These are phyloP conservation scores for Galerina sulciceps DNA, from an alignment of 768 basidiomycete species.

Conservation along the genomic window DNA sequence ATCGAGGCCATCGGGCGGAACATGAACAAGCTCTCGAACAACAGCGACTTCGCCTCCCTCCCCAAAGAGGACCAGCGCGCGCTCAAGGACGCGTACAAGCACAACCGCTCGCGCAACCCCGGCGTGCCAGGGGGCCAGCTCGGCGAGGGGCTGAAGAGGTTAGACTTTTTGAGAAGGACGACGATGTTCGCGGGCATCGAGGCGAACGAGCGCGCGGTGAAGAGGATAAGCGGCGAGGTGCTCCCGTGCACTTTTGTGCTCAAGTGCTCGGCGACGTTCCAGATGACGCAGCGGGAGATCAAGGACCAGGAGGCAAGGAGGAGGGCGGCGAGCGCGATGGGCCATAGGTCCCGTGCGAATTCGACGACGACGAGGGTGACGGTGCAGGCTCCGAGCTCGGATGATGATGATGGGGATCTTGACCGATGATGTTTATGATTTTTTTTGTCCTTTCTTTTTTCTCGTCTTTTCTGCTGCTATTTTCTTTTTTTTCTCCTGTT, in stretches of 20 bases:
- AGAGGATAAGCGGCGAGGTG: constrained; percentile 46
- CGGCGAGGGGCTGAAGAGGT: constrained; percentile 61
- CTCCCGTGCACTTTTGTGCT: constrained; percentile 67
- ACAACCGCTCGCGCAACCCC: constrained; percentile 66
- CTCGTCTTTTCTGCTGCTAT: background rate
- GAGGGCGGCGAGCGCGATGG: constrained; percentile 21
- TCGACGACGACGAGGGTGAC: constrained; percentile 21
- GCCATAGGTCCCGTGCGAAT: constrained; percentile 24
- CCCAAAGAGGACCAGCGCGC: constrained; percentile 37
- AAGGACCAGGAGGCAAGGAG: constrained; percentile 48
- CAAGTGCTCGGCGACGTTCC: constrained; percentile 50
- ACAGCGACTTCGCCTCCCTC: constrained; percentile 55
- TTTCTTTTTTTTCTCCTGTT: background rate
- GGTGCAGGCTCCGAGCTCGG: constrained; percentile 18
- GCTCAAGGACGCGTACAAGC: constrained; percentile 57
- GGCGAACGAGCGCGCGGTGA: constrained; percentile 46
- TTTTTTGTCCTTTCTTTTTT: background rate
- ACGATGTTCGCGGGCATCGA: constrained; percentile 70
- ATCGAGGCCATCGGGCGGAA: constrained; percentile 51
- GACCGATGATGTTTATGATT: constrained; percentile 2
- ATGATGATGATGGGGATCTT: constrained; percentile 17
- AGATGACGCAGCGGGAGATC: constrained; percentile 53
- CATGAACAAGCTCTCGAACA: constrained; percentile 53
- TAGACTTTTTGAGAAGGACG: constrained; percentile 67
- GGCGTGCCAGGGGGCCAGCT: constrained; percentile 75